Evolutionary conservation across 345 rosid genomes (phyloP).

Genomic region (Moricandia arvensis): DNA sequence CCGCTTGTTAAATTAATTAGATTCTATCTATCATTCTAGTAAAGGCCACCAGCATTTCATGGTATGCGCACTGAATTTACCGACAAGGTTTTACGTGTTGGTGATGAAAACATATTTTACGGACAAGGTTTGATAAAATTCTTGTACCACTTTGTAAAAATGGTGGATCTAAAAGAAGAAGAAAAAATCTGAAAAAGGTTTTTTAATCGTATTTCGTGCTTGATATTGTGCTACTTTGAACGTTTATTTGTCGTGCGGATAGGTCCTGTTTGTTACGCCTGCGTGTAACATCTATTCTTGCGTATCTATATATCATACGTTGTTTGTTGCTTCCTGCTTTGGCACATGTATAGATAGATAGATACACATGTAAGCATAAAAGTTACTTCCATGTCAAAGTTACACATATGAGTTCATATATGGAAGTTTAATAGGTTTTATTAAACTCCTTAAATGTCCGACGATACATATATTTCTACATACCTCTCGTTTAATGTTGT

Average conservation of each 20-base stretch:
- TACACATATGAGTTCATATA: not conserved
- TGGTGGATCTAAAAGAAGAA: no score
- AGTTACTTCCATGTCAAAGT: not conserved
- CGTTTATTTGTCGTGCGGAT: not conserved
- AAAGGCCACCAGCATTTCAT: no score
- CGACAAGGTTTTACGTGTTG: not conserved
- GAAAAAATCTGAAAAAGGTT: no score
- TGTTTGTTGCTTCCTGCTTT: slow-evolving; percentile 1
- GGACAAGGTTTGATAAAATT: not conserved
- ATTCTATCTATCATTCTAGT: no score
- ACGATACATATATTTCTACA: not conserved
- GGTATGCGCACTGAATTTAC: no score
- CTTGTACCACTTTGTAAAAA: not conserved
- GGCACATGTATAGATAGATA: not conserved
- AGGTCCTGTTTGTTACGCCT: not conserved
- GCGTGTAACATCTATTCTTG: not conserved
- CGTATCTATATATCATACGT: not conserved
- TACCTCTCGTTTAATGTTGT: not conserved
- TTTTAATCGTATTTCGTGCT: no score
- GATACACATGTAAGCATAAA: not conserved
- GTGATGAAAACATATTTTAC: not conserved
- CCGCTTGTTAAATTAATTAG: slow-evolving; percentile 20
- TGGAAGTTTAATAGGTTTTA: not conserved
- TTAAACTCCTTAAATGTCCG: not conserved
- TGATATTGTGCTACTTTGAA: not conserved